These are phyloP conservation scores for Tricholoma bakamatsutake DNA, from an alignment of 768 basidiomycete genomes.

Conservation along the genomic window DNA sequence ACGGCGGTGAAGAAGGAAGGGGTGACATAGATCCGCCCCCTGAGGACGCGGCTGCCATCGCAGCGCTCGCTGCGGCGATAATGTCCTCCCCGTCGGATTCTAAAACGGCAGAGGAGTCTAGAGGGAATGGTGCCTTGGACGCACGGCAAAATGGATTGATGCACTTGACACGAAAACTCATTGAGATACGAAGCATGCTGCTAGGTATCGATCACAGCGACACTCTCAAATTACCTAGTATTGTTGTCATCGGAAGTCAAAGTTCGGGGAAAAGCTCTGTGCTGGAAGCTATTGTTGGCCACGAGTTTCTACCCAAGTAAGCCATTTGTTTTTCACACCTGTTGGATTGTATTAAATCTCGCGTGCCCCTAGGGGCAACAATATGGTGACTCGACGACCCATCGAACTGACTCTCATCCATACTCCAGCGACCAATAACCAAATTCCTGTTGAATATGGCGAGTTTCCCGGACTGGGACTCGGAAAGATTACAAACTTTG, in stretches of 20 bases:
- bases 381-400: slow-evolving; percentile 98
- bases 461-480: slow-evolving; percentile 90
- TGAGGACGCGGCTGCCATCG: slow-evolving; percentile 58
- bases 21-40: slow-evolving; percentile 42
- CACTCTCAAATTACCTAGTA: slow-evolving; percentile 89
- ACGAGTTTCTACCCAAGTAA: slow-evolving; percentile 97
- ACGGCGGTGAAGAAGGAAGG: slow-evolving; percentile 26
- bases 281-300: slow-evolving; percentile 93
- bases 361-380: slow-evolving; percentile 70
- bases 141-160: slow-evolving; percentile 77
- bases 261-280: slow-evolving; percentile 99
- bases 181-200: slow-evolving; percentile 93
- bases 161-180: slow-evolving; percentile 90
- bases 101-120: slow-evolving; percentile 30
- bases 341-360: neutral
- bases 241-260: slow-evolving; percentile 97
- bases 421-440: slow-evolving; percentile 59
- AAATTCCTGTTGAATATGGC: slow-evolving; percentile 72
- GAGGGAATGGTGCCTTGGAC: slow-evolving; percentile 26
- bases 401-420: slow-evolving; percentile 97
- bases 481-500: slow-evolving; percentile 86
- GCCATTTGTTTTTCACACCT: slow-evolving; percentile 22
- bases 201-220: slow-evolving; percentile 95
- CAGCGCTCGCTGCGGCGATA: slow-evolving; percentile 71
- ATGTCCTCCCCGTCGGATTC: slow-evolving; percentile 72